A percentile compares a stretch with the other conserved stretches of the same genome.
These are phyloP conservation scores for Fusarium napiforme DNA, from an alignment of 2,329 filamentous ascomycete genomes.

Conservation along the genomic window DNA sequence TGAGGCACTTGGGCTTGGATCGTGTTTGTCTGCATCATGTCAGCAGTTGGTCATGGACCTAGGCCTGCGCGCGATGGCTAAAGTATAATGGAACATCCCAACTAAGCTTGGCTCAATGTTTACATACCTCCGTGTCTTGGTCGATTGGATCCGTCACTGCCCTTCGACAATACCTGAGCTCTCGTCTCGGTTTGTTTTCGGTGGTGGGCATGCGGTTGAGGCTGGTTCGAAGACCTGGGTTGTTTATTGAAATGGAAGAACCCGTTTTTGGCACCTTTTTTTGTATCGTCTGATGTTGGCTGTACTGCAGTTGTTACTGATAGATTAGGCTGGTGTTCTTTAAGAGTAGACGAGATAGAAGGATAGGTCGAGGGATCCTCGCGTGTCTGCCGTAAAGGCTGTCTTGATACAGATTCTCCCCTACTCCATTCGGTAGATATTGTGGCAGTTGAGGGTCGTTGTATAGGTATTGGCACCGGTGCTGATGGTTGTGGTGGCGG, in stretches of 20 bases:
- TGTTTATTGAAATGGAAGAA: too few relatives aligned
- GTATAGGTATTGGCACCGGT: slow-evolving; percentile 2
- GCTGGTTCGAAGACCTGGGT: too few relatives aligned
- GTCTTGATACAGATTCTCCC: slow-evolving; percentile 40
- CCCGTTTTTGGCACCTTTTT: too few relatives aligned
- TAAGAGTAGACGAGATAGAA: slow-evolving; percentile 44
- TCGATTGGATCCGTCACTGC: slow-evolving; percentile 43
- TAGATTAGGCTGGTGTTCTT: slow-evolving; percentile 12
- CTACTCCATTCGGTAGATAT: slow-evolving; percentile 28
- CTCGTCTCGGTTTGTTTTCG: too few relatives aligned
- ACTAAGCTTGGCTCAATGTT: slow-evolving; percentile 28
- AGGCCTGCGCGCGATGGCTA: slow-evolving; percentile 19
- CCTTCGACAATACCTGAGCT: background rate
- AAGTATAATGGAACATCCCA: slow-evolving; percentile 32
- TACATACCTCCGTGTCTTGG: slow-evolving; percentile 51
- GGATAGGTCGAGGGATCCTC: slow-evolving; percentile 43
- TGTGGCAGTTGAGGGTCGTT: slow-evolving; percentile 29
- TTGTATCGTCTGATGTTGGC: too few relatives aligned
- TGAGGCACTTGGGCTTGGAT: slow-evolving; percentile 31
- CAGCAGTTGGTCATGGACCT: slow-evolving; percentile 30
- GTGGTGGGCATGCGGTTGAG: too few relatives aligned
- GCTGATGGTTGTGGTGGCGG: background rate
- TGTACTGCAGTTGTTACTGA: too few relatives aligned
- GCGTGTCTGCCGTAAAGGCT: slow-evolving; percentile 42
- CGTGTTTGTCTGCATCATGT: slow-evolving; percentile 39